Evolutionary conservation across 176 grass and related monocot genomes (phyloP).

Genomic region (Alopecurus myosuroides): DNA sequence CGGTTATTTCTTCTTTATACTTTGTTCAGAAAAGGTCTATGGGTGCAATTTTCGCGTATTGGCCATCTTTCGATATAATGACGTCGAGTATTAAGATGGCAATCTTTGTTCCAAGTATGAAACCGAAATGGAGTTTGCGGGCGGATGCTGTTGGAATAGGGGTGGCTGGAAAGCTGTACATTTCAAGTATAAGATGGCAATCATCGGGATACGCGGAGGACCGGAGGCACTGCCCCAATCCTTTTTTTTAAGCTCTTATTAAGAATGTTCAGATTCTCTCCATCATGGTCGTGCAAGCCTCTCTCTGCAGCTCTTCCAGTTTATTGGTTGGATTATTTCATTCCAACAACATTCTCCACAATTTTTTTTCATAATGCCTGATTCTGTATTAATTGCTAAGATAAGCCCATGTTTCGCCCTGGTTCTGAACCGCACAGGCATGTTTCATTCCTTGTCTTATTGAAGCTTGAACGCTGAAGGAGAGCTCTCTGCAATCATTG

Average conservation of each 20-base stretch:
- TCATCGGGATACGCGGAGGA: background rate
- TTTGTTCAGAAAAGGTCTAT: background rate
- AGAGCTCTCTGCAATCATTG: conserved; percentile 30
- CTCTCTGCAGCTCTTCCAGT: conserved; percentile 1
- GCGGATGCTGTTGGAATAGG: conserved; percentile 15
- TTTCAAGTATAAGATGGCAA: conserved; percentile 4
- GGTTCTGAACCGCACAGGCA: background rate
- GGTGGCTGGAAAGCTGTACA: conserved; percentile 9
- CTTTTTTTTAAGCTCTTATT: conserved; percentile 3
- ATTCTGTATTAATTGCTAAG: conserved; percentile 35
- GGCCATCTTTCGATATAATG: background rate
- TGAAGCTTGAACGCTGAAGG: background rate
- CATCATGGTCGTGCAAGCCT: conserved; percentile 43
- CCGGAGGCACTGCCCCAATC: conserved; percentile 4
- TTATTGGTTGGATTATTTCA: conserved; percentile 30
- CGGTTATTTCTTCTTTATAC: background rate
- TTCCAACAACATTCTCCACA: conserved; percentile 27
- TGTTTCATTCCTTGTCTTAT: conserved; percentile 13
- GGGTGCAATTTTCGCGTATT: background rate
- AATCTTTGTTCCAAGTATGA: too few relatives aligned
- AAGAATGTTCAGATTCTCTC: conserved; percentile 34
- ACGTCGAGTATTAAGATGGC: background rate
- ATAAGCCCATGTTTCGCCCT: conserved; percentile 26
- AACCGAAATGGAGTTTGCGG: background rate
- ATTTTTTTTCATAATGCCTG: conserved; percentile 12